These are phyloP conservation scores for Microstegium vimineum DNA, from an alignment of 176 grass and related monocot genomes.

Conservation along the genomic window DNA sequence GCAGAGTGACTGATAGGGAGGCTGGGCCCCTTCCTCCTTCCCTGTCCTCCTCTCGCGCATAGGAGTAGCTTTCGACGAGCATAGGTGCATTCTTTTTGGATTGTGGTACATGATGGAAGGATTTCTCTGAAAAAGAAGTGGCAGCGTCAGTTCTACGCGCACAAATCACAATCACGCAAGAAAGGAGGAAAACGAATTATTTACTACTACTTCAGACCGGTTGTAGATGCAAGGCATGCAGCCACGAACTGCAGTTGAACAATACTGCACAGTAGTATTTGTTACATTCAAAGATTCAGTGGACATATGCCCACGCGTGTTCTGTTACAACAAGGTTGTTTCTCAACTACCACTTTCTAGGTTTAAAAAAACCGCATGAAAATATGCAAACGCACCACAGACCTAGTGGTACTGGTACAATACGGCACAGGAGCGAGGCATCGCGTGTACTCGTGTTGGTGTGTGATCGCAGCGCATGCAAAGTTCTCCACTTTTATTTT, in stretches of 20 bases:
- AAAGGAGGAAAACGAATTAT: neutral
- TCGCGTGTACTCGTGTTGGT: neutral
- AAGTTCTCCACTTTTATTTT: neutral
- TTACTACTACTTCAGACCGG: neutral
- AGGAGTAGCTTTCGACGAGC: constrained; percentile 26
- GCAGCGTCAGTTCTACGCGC: constrained; percentile 43
- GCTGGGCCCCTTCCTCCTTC: too few species aligned
- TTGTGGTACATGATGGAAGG: constrained; percentile 15
- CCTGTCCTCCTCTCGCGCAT: too few species aligned
- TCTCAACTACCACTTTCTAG: too few species aligned
- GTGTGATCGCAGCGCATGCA: constrained; percentile 3
- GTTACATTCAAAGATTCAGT: neutral
- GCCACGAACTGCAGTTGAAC: neutral
- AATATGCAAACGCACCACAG: neutral
- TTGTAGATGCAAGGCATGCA: neutral
- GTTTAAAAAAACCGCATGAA: neutral
- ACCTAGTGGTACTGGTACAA: neutral
- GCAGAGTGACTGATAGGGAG: too few species aligned
- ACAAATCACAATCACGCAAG: constrained; percentile 16
- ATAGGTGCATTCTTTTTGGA: constrained; percentile 34
- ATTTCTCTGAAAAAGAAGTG: constrained; percentile 27
- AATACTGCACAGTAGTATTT: neutral
- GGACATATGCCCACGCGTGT: neutral
- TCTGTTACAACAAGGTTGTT: neutral
- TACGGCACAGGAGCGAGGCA: neutral